Conservation (phyloP, 2,329 filamentous ascomycete species). For the Ambrosiella beaveri region DNA sequence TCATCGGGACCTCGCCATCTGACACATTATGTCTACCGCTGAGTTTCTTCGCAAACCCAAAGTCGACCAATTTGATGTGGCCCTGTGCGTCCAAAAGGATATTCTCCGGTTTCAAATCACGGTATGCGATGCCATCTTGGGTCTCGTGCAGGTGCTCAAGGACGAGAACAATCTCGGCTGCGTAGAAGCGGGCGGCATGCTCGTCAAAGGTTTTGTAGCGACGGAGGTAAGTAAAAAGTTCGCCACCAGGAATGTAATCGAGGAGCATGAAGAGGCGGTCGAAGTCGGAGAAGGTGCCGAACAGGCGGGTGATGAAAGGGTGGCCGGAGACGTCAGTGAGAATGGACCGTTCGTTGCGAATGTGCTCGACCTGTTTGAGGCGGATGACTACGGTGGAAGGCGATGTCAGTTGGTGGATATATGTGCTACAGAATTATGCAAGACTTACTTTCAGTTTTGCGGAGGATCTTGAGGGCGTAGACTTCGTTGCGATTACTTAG, state of each 20-base stretch:
- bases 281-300: slow-evolving; percentile 62
- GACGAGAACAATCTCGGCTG: slow-evolving; percentile 67
- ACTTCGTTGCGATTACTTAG: slow-evolving; percentile 43
- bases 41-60: slow-evolving; percentile 69
- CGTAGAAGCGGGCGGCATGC: slow-evolving; percentile 62
- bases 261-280: slow-evolving; percentile 71
- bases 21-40: slow-evolving; percentile 22
- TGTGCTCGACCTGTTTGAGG: slow-evolving; percentile 74
- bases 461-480: slow-evolving; percentile 68
- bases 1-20: neutral
- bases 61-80: slow-evolving; percentile 70
- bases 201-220: slow-evolving; percentile 66
- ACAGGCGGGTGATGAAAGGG: slow-evolving; percentile 66
- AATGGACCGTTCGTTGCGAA: slow-evolving; percentile 65
- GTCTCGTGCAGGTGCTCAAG: slow-evolving; percentile 66
- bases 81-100: slow-evolving; percentile 60
- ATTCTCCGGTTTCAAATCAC: slow-evolving; percentile 72
- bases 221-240: slow-evolving; percentile 69
- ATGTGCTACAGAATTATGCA: neutral
- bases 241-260: slow-evolving; percentile 68
- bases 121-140: slow-evolving; percentile 61
- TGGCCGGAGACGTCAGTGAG: slow-evolving; percentile 62
- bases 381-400: slow-evolving; percentile 39
- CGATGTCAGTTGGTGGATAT: neutral
- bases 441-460: slow-evolving; percentile 36